Percentiles rank a stretch among this genome's conserved stretches.
Conservation (phyloP, 2,329 filamentous ascomycete genomes). For the Clarireedia monteithiana region DNA sequence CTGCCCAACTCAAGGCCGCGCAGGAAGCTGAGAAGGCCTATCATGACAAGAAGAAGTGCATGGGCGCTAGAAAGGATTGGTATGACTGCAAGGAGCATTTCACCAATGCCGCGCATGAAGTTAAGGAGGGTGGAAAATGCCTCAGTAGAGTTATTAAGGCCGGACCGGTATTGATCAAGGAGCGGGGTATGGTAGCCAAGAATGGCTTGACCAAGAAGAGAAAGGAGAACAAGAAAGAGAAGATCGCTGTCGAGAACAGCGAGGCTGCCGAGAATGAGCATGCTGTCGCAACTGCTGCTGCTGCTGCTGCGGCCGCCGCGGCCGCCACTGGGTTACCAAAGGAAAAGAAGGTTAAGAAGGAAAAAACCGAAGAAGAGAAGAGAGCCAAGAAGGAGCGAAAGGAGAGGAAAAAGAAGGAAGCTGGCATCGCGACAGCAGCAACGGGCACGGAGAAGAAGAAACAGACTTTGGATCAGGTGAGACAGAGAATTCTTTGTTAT, state of each 20-base stretch:
- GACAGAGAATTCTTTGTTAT: slow-evolving; percentile 3
- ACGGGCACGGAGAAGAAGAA: slow-evolving; percentile 1
- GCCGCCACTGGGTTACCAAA: background rate
- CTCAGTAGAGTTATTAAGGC: background rate
- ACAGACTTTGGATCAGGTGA: slow-evolving; percentile 8
- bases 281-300: background rate
- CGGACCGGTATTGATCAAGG: background rate
- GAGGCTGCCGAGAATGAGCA: background rate
- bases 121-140: slow-evolving; percentile 4
- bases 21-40: background rate
- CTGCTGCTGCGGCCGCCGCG: background rate
- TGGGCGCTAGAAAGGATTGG: slow-evolving; percentile 2
- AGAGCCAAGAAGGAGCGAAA: slow-evolving; percentile 1
- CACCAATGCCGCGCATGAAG: background rate
- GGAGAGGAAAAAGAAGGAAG: background rate
- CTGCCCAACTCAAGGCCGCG: background rate
- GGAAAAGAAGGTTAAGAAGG: background rate
- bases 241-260: background rate
- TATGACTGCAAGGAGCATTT: background rate
- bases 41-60: background rate
- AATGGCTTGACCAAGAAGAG: background rate
- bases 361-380: background rate
- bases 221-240: background rate
- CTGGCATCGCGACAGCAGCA: background rate
- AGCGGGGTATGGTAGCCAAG: background rate